Base-by-base conservation (phyloP, 2,329 filamentous ascomycete species). In the Pseudonectria foliicola region DNA sequence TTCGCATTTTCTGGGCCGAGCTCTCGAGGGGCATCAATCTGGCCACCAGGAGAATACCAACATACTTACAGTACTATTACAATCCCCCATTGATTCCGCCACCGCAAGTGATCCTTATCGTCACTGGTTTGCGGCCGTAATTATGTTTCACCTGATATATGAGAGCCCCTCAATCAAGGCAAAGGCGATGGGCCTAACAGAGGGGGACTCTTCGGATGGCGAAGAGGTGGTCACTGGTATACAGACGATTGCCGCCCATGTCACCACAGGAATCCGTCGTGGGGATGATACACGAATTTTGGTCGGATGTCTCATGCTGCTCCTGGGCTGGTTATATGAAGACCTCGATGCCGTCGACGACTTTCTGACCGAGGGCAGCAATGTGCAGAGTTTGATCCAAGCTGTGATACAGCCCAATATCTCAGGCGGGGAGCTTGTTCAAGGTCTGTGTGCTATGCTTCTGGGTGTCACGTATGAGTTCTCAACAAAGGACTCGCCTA, bases 181-280 rank as follows among this genome's bases (percentile, higher is more conserved):
- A 6, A 70, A 84, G 32, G 80, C 89, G 13, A 86, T 93, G 73
- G 73, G 74, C 14, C 80, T 98, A 13, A 86, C 80, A 1, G 90
- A 96, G 60, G 92, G 92, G 10, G 86, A 96, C 57, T 85, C 85
- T 14, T 80, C 82, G 24, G 85, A 73, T 47, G 92, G 90, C 4
- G 92, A 98, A 63, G 92, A 98, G 60, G 87, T 95, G 10, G 82
- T 98, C 10, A 95, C 90, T 1, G 87, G 86, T 52, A 86, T 98
- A 33, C 92, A 98, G 59, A 83, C 81, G 2, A 75, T 96, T 39
- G 78, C 88, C 7, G 83, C 84, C 4, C 90, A 95, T 54, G 69
- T 98, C n/a, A 75, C 94, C 24, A 77, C 80, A 33, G 83, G 84
- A 4, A 68, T 95, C 12, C 79, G 86, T 48, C 76, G 81, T 26